Evolutionary conservation across 2,329 filamentous ascomycete species (phyloP).

Genomic region (Zymoseptoria brevis): DNA sequence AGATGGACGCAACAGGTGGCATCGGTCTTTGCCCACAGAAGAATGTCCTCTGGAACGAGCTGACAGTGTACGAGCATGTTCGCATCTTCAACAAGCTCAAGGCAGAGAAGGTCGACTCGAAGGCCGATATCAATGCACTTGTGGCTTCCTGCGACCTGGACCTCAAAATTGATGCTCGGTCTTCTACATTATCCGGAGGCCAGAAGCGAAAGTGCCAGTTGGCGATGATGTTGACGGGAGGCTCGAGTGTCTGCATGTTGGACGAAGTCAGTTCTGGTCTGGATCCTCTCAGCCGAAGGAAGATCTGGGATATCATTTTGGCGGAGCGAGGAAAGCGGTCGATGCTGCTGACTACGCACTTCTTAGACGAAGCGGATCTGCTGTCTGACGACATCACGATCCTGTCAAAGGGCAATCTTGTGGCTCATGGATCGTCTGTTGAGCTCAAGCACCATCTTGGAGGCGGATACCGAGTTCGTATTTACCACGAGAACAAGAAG

Average conservation of each 20-base stretch:
- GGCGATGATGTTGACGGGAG: slow-evolving; percentile 91
- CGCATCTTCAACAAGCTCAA: slow-evolving; percentile 76
- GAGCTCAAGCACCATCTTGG: slow-evolving; percentile 76
- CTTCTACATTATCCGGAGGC: slow-evolving; percentile 76
- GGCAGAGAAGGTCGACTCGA: slow-evolving; percentile 53
- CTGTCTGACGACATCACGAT: slow-evolving; percentile 84
- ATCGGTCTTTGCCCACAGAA: slow-evolving; percentile 83
- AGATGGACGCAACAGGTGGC: slow-evolving; percentile 66
- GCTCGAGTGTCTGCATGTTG: slow-evolving; percentile 78
- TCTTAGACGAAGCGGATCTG: slow-evolving; percentile 85
- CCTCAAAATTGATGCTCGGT: slow-evolving; percentile 61
- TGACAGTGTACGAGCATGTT: slow-evolving; percentile 79
- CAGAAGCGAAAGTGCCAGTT: slow-evolving; percentile 90
- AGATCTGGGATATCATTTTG: slow-evolving; percentile 90
- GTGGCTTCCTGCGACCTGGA: slow-evolving; percentile 66
- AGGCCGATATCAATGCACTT: slow-evolving; percentile 53
- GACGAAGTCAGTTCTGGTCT: slow-evolving; percentile 87
- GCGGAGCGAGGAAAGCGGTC: slow-evolving; percentile 75
- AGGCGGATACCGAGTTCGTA: slow-evolving; percentile 74
- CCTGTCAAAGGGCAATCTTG: slow-evolving; percentile 73
- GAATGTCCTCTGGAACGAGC: slow-evolving; percentile 82
- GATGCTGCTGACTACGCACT: slow-evolving; percentile 84
- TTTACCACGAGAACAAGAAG: slow-evolving; percentile 48
- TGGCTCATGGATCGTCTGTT: slow-evolving; percentile 75
- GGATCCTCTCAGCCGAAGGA: slow-evolving; percentile 75